Evolutionary conservation across 495 filamentous ascomycete species (phyloP).

Genomic region (Glonium stellatum): DNA sequence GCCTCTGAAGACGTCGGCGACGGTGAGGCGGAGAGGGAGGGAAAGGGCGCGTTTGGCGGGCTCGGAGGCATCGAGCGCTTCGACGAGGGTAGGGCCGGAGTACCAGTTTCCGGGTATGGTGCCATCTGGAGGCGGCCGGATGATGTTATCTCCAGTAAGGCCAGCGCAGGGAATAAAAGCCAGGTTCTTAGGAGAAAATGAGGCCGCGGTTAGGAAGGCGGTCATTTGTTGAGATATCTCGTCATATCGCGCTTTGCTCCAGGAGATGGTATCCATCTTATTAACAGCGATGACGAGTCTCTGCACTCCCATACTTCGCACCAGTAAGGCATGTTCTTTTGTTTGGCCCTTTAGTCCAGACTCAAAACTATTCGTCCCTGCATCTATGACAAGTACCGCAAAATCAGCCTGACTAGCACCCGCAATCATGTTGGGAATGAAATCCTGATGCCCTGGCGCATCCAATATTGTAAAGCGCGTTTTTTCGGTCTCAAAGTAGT

Average conservation of each 20-base stretch:
- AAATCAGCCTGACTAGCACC: constrained; percentile 95
- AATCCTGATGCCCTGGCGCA: constrained; percentile 89
- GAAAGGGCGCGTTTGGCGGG: constrained; percentile 61
- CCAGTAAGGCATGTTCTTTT: constrained; percentile 81
- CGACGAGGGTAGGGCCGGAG: constrained; percentile 65
- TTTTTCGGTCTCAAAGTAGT: constrained; percentile 81
- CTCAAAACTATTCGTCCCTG: constrained; percentile 81
- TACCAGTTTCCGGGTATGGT: constrained; percentile 62
- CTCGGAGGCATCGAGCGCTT: constrained; percentile 75
- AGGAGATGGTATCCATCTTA: constrained; percentile 80
- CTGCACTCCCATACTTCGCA: constrained; percentile 86
- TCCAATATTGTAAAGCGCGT: constrained; percentile 91
- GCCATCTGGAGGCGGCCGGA: constrained; percentile 50
- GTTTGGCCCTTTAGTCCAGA: constrained; percentile 91
- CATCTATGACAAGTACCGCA: constrained; percentile 89
- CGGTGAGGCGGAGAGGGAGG: constrained; percentile 77
- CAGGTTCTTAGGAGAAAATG: constrained; percentile 72
- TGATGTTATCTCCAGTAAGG: constrained; percentile 79
- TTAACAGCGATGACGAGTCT: constrained; percentile 86
- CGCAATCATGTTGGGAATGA: constrained; percentile 98
- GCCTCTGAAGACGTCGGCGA: constrained; percentile 76
- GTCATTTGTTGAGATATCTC: constrained; percentile 80
- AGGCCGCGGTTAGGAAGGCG: constrained; percentile 72
- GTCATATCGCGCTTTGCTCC: constrained; percentile 72
- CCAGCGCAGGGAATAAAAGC: constrained; percentile 86